Evolutionary conservation across 2,329 filamentous ascomycete genomes (phyloP), one percentile per base, ranked within the genome.

Genomic region (Elsinoe ampelina): DNA sequence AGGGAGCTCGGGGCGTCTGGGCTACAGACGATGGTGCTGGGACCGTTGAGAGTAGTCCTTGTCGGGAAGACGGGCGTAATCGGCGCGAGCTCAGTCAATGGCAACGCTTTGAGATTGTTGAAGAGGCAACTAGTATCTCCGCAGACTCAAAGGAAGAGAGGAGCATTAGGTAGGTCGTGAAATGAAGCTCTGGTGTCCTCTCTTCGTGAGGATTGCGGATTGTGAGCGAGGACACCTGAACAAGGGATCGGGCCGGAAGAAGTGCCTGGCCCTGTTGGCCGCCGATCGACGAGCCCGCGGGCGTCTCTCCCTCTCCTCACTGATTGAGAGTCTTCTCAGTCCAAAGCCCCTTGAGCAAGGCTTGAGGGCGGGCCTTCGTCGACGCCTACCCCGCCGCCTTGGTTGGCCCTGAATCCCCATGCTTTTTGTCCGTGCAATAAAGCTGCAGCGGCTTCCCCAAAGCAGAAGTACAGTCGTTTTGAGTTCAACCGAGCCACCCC

Each of bases 21-120:
- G 48, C 48, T 52, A 13, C 20, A 13, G 20, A 45, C 32, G 48
- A 39, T 39, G 48, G 36, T 56, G 54, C 54, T 56, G 54, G 54
- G 54, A 38, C 54, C 54, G 54, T 56, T 56, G 54, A 38, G 39
- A 55, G n/a, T 45, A 48, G 39, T 45, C 38, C 41, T 56, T 22
- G n/a, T 15, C 22, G 32, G 41, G 41, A 34, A 48, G 32, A 56
- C 39, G 32, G 38, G 52, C 52, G 20, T 22, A 15, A 45, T 20
- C 41, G 54, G 38, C 54, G 38, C 17, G 20, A 56, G 22, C 32
- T 56, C 41, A 42, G 30, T 38, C 54, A 56, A 56, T 56, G 20
- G 39, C 54, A 56, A 56, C 54, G 54, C 41, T 34, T 22, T 22
- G 38, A 36, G 54, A 56, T 56, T 56, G 54, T 56, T 45, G 54